Evolutionary conservation across 2,329 filamentous ascomycete species (phyloP).

Genomic region (Ceratocystis alfenasii): DNA sequence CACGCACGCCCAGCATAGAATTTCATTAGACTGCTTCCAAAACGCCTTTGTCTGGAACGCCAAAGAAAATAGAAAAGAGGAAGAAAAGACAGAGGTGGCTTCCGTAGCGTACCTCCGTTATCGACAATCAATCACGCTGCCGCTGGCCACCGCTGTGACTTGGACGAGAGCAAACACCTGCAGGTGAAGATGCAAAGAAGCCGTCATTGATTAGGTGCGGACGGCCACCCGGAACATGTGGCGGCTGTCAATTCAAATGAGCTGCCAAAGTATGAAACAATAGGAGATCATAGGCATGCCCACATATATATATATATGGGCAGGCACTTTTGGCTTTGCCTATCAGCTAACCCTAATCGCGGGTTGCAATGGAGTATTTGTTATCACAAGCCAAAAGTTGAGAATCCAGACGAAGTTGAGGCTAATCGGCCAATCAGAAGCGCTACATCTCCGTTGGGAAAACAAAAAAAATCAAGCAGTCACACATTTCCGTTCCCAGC

Average conservation of each 20-base stretch:
- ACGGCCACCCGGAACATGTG: neutral
- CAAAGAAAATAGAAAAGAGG: too few relatives aligned
- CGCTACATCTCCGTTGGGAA: neutral
- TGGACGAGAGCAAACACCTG: neutral
- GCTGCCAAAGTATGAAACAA: neutral
- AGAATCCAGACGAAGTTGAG: neutral
- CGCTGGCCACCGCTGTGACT: neutral
- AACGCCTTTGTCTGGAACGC: neutral
- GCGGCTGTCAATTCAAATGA: neutral
- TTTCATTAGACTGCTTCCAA: neutral
- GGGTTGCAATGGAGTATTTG: neutral
- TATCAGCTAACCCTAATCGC: neutral
- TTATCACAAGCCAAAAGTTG: constrained; percentile 14
- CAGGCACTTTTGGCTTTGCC: neutral
- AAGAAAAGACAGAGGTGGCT: too few relatives aligned
- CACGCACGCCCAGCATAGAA: too few relatives aligned
- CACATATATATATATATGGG: neutral
- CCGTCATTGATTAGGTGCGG: neutral
- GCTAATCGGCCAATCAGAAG: constrained; percentile 13
- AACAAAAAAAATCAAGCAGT: constrained; percentile 10
- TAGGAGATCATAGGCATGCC: neutral
- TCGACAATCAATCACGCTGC: neutral
- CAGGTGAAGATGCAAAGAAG: neutral
- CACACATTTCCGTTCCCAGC: neutral
- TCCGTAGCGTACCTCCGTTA: too few relatives aligned